Conservation (phyloP, 164 flowering plant species). For the Magnolia sinica region DNA sequence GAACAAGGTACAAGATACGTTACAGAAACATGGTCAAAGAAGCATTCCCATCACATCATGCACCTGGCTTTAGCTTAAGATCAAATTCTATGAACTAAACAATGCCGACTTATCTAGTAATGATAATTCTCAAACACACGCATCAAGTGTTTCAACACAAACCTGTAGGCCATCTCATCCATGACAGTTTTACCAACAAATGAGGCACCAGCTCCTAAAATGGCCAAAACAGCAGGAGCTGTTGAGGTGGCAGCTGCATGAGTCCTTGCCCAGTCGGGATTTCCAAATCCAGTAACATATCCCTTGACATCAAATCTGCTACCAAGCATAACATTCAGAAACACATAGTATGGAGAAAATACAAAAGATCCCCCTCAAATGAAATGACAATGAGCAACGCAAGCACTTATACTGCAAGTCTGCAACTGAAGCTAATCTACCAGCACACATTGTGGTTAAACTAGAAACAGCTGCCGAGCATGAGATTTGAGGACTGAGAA, state of each 20-base stretch:
- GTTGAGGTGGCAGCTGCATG: constrained; percentile 64
- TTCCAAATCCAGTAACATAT: constrained; percentile 82
- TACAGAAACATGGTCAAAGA: no score
- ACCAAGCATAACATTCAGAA: constrained; percentile 13
- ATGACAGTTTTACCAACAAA: constrained; percentile 86
- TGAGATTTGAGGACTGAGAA: no score
- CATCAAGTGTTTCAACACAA: constrained; percentile 7
- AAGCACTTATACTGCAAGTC: no score
- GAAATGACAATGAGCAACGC: neutral
- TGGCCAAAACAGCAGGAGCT: constrained; percentile 62
- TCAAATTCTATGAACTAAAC: neutral
- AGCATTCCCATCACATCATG: neutral
- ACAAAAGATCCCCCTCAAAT: neutral
- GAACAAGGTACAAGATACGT: neutral
- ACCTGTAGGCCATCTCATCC: constrained; percentile 99
- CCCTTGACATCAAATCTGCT: constrained; percentile 88
- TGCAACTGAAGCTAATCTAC: no score
- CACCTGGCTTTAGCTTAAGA: neutral
- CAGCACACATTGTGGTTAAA: no score
- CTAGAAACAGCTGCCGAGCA: no score
- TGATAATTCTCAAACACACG: neutral
- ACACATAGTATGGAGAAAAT: neutral
- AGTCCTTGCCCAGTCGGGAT: constrained; percentile 93
- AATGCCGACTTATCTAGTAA: neutral
- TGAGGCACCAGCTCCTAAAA: constrained; percentile 69